phyloP scores from a whole-genome alignment of 805 yeast genomes.

The Metschnikowia peoriensis region DNA sequence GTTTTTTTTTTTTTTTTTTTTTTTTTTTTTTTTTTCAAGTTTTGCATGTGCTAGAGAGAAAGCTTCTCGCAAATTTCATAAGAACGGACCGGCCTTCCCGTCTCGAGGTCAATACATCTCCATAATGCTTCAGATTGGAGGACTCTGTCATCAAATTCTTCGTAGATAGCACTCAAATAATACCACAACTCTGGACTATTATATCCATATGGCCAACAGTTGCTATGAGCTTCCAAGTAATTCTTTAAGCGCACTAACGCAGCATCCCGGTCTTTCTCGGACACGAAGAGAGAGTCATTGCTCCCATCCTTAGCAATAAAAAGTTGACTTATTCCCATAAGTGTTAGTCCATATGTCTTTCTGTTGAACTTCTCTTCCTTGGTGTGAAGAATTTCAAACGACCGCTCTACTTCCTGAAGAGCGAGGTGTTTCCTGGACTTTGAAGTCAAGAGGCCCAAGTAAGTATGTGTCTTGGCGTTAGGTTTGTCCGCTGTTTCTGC shows the following conservation, averaged over 20 bases:
- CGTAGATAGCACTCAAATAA: conserved; percentile 63
- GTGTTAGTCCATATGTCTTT: conserved; percentile 46
- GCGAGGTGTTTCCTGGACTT: conserved; percentile 47
- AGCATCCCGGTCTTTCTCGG: conserved; percentile 55
- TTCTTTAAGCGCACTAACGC: conserved; percentile 58
- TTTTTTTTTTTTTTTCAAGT: too few species aligned
- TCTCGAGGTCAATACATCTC: conserved; percentile 65
- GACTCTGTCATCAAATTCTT: conserved; percentile 49
- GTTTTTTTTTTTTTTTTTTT: too few species aligned
- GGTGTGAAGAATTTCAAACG: conserved; percentile 42
- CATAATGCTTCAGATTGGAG: conserved; percentile 52
- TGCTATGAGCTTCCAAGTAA: conserved; percentile 37
- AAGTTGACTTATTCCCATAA: conserved; percentile 54
- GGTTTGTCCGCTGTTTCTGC: conserved; percentile 53
- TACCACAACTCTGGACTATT: conserved; percentile 64
- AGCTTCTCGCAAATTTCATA: conserved; percentile 30
- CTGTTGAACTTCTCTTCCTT: conserved; percentile 24
- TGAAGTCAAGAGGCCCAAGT: conserved; percentile 47
- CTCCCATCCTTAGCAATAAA: conserved; percentile 42
- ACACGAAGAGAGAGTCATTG: conserved; percentile 43
- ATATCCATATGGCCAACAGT: conserved; percentile 40
- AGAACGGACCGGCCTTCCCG: conserved; percentile 52
- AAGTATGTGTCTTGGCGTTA: conserved; percentile 48
- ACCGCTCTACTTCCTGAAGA: conserved; percentile 62
- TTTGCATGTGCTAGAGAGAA: neutral